These are phyloP conservation scores for Hypoxylon sp. DNA, from an alignment of 2,329 filamentous ascomycete genomes.

Conservation along the genomic window DNA sequence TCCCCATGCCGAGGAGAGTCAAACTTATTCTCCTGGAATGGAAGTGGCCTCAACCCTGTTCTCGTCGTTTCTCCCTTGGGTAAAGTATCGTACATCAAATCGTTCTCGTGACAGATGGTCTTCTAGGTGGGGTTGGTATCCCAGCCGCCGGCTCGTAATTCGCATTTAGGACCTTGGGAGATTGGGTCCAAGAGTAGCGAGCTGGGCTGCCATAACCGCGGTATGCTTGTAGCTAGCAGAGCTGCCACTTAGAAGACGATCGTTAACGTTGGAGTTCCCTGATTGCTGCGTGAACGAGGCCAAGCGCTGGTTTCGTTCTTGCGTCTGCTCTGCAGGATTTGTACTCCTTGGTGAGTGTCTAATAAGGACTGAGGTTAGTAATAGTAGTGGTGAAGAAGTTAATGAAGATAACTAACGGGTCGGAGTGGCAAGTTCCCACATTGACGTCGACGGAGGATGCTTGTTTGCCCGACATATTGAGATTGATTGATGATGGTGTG, in stretches of 20 bases:
- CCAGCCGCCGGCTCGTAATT: no score
- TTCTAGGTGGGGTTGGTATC: no score
- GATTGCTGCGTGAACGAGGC: background rate
- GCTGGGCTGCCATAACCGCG: background rate
- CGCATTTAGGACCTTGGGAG: no score
- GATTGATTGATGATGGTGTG: slow-evolving; percentile 12
- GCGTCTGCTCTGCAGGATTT: slow-evolving; percentile 13
- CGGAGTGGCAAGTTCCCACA: slow-evolving; percentile 10
- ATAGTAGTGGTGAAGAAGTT: background rate
- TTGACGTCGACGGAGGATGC: slow-evolving; percentile 23
- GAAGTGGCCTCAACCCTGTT: no score
- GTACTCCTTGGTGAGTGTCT: slow-evolving; percentile 27
- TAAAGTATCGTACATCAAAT: no score
- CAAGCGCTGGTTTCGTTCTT: slow-evolving; percentile 3
- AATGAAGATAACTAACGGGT: slow-evolving; percentile 18
- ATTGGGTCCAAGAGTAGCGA: slow-evolving; percentile 14
- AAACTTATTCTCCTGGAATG: no score
- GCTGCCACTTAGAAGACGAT: slow-evolving; percentile 12
- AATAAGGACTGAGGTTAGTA: slow-evolving; percentile 10
- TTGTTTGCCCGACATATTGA: slow-evolving; percentile 12
- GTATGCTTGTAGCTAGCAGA: slow-evolving; percentile 12
- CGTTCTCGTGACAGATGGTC: no score
- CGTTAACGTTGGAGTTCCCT: slow-evolving; percentile 6
- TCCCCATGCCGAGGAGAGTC: no score
- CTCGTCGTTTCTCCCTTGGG: no score